phyloP scores from a whole-genome alignment of 257 asterid species.

The Penstemon eatonii region DNA sequence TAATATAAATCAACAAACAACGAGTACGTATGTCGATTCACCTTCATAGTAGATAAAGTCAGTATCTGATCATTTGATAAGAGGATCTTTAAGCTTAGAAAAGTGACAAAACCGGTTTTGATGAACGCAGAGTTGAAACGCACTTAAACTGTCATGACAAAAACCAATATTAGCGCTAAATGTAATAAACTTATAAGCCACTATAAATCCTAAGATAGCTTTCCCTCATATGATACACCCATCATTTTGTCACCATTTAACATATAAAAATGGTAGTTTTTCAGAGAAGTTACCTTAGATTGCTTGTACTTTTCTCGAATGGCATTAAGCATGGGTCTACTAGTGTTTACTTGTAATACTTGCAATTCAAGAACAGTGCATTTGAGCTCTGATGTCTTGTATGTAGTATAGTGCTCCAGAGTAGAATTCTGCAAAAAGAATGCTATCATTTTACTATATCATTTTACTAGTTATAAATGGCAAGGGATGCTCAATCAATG shows the following conservation, averaged over 20 bases:
- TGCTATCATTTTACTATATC: conserved; percentile 9
- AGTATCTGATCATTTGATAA: conserved; percentile 31
- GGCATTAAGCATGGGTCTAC: conserved; percentile 48
- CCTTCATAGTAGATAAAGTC: conserved; percentile 37
- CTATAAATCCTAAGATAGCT: not conserved
- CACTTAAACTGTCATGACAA: conserved; percentile 67
- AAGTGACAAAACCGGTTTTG: conserved; percentile 49
- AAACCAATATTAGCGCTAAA: conserved; percentile 14
- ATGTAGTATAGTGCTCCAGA: conserved; percentile 78
- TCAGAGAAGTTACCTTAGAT: conserved; percentile 52
- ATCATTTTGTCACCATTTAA: not conserved
- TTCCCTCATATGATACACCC: not conserved
- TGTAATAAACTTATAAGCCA: not conserved
- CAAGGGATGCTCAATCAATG: conserved; percentile 1
- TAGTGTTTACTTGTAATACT: conserved; percentile 64
- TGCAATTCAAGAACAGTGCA: conserved; percentile 59
- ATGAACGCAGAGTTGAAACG: conserved; percentile 62
- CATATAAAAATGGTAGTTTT: not conserved
- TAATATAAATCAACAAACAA: conserved; percentile 57
- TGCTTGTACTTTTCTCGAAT: conserved; percentile 86
- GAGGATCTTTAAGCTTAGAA: conserved; percentile 43
- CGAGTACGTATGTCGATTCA: conserved; percentile 32
- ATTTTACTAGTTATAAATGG: conserved; percentile 5
- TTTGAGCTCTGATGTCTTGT: conserved; percentile 58
- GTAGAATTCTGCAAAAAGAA: conserved; percentile 71